phyloP scores from a whole-genome alignment of 1,139 yeast species.

The Candida sp. region DNA sequence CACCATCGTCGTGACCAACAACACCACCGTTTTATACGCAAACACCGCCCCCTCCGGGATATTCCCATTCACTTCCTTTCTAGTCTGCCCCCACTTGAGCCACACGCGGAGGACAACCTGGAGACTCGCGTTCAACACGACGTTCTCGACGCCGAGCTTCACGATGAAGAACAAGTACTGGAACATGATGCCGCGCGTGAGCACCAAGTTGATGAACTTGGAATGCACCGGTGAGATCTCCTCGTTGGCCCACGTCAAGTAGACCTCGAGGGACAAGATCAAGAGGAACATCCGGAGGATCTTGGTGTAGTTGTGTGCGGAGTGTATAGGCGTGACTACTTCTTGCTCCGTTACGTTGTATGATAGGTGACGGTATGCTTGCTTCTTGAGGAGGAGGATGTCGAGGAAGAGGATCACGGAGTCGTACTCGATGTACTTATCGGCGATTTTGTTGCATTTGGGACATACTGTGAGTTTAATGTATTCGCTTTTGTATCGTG shows the following conservation, averaged over 20 bases:
- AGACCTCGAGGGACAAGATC: conserved; percentile 85
- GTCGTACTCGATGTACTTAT: conserved; percentile 92
- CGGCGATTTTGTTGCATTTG: conserved; percentile 76
- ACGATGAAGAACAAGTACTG: conserved; percentile 75
- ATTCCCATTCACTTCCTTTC: conserved; percentile 14
- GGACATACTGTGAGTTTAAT: conserved; percentile 83
- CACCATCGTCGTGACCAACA: conserved; percentile 72
- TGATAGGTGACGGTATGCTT: conserved; percentile 89
- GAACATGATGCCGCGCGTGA: conserved; percentile 46
- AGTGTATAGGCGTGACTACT: background rate
- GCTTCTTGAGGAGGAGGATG: conserved; percentile 79
- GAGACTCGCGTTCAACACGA: conserved; percentile 54
- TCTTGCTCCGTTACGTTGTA: conserved; percentile 64
- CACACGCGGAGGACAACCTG: conserved; percentile 41
- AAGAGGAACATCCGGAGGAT: conserved; percentile 60
- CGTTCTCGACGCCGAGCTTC: conserved; percentile 64
- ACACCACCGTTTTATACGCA: conserved; percentile 35
- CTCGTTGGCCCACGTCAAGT: conserved; percentile 89
- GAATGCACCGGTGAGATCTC: conserved; percentile 49
- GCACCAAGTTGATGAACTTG: conserved; percentile 23
- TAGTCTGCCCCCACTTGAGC: conserved; percentile 32
- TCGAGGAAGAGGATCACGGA: conserved; percentile 85
- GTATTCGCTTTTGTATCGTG: conserved; percentile 76
- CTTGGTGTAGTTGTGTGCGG: conserved; percentile 8
- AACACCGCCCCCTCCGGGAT: conserved; percentile 21